A percentile compares a stretch with the other conserved stretches of the same genome.
Conservation (phyloP, 176 grass and related monocot genomes). For the Phoenix roebelenii region DNA sequence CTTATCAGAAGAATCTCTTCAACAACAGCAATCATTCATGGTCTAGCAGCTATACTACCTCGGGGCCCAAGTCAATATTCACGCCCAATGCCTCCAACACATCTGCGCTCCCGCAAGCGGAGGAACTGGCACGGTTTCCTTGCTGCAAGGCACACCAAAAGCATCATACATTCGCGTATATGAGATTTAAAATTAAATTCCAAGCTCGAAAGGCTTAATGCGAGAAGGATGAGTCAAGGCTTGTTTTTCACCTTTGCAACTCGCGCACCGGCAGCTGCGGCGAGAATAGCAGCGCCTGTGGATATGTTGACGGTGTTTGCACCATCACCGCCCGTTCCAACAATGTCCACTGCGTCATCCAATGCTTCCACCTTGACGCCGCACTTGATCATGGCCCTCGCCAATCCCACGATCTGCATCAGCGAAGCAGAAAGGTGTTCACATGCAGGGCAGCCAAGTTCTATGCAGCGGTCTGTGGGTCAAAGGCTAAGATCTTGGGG, state of each 20-base stretch:
- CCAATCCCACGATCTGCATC: conserved; percentile 70
- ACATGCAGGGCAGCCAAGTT: neutral
- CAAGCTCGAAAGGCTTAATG: too few relatives aligned
- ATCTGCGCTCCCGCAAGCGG: conserved; percentile 89
- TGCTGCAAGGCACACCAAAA: conserved; percentile 38
- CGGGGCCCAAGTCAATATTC: conserved; percentile 69
- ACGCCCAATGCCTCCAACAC: conserved; percentile 78
- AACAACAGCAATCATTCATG: too few relatives aligned
- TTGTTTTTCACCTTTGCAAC: conserved; percentile 60
- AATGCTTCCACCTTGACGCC: conserved; percentile 53
- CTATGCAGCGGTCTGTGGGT: neutral
- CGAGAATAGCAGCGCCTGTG: conserved; percentile 74
- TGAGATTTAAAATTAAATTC: too few relatives aligned
- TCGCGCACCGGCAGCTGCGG: conserved; percentile 69
- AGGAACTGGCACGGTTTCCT: conserved; percentile 90
- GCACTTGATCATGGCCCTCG: conserved; percentile 69
- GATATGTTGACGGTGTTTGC: conserved; percentile 95
- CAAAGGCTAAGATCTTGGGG: too few relatives aligned
- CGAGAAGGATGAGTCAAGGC: too few relatives aligned
- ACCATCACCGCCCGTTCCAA: conserved; percentile 87
- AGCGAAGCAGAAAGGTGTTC: neutral
- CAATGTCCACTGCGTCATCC: conserved; percentile 66
- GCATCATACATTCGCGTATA: neutral
- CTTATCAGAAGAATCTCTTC: too few relatives aligned
- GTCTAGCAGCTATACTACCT: conserved; percentile 31